These are phyloP conservation scores for Falciphora oryzae DNA, from an alignment of 2,329 filamentous ascomycete species.

Conservation along the genomic window DNA sequence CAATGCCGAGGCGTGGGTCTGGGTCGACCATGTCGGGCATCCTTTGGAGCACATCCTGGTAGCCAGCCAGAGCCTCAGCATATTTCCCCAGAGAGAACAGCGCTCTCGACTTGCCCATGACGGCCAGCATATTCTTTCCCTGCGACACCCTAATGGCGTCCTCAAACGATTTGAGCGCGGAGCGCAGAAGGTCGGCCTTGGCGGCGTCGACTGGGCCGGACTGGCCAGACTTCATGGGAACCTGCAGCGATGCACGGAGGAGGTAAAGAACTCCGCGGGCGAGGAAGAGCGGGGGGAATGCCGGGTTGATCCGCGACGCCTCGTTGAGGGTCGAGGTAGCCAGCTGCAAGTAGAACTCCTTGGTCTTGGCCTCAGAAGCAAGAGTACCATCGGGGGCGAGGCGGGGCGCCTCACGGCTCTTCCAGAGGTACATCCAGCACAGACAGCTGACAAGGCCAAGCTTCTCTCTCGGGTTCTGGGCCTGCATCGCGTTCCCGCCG, in stretches of 20 bases:
- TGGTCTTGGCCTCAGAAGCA: conserved; percentile 73
- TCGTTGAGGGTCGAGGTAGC: conserved; percentile 93
- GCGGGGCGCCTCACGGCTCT: conserved; percentile 72
- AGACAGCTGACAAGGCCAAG: conserved; percentile 78
- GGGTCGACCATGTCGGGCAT: conserved; percentile 87
- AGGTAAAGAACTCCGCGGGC: conserved; percentile 86
- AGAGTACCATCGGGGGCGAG: conserved; percentile 56
- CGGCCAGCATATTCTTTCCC: conserved; percentile 84
- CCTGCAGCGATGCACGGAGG: conserved; percentile 77
- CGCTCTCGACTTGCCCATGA: conserved; percentile 83
- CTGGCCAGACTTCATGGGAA: conserved; percentile 61
- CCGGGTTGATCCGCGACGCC: conserved; percentile 87
- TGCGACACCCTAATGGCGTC: conserved; percentile 82
- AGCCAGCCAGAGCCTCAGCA: conserved; percentile 72
- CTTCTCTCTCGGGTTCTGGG: conserved; percentile 71
- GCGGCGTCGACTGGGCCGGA: conserved; percentile 64
- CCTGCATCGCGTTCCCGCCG: conserved; percentile 65
- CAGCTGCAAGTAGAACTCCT: conserved; percentile 85
- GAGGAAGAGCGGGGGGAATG: conserved; percentile 84
- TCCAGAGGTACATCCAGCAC: conserved; percentile 88
- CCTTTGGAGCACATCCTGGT: conserved; percentile 80
- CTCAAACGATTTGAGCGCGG: conserved; percentile 89
- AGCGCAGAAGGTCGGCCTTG: conserved; percentile 70
- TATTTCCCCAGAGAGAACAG: conserved; percentile 84
- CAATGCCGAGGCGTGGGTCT: conserved; percentile 92